Conservation (phyloP, 495 filamentous ascomycete genomes). For the Aspergillus homomorphus region DNA sequence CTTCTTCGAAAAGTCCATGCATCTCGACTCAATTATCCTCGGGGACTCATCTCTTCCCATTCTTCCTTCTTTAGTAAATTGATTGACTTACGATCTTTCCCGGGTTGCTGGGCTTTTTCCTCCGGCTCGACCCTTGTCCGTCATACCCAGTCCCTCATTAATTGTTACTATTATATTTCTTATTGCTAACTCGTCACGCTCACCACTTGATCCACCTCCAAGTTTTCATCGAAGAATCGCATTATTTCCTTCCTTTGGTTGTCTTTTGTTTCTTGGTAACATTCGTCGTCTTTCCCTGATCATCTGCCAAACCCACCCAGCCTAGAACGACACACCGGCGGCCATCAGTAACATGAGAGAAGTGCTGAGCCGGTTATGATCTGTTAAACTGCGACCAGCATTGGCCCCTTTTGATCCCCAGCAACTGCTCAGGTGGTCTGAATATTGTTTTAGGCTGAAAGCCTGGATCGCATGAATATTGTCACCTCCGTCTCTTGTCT, state of each 20-base stretch:
- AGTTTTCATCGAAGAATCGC: neutral
- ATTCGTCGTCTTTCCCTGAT: neutral
- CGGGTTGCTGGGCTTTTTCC: constrained; percentile 6
- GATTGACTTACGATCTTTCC: constrained; percentile 18
- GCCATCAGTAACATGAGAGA: neutral
- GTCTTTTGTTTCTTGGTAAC: neutral
- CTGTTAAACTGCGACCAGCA: neutral
- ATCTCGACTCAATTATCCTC: constrained; percentile 16
- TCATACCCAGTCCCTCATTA: constrained; percentile 1
- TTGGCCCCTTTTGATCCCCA: neutral
- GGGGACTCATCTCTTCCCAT: constrained; percentile 12
- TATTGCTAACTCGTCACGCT: constrained; percentile 2
- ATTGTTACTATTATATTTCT: neutral
- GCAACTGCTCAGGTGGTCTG: neutral
- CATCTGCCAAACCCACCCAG: neutral
- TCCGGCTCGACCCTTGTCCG: constrained; percentile 7
- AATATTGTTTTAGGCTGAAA: neutral
- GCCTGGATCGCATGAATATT: neutral
- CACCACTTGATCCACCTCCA: constrained; percentile 1
- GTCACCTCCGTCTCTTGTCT: neutral
- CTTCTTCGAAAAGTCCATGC: constrained; percentile 21
- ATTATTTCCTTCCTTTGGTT: neutral
- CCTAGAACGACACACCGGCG: neutral
- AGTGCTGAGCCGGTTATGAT: neutral
- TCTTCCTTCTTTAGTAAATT: constrained; percentile 13